Percentiles rank a stretch among this genome's conserved stretches.
Evolutionary conservation across 768 basidiomycete species (phyloP).

Genomic region (Mycena vitilis): DNA sequence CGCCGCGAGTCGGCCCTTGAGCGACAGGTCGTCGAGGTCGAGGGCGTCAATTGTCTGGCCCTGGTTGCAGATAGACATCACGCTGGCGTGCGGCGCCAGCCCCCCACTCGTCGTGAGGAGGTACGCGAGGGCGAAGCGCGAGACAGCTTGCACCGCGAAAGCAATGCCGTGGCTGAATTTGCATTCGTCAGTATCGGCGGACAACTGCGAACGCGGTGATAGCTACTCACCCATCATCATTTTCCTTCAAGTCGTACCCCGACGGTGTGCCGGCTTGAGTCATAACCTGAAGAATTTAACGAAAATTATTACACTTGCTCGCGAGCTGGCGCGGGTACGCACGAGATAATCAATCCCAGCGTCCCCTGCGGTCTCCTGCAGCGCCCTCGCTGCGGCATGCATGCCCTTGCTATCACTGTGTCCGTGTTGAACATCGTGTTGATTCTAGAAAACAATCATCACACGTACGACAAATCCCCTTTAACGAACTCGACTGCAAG

Average conservation of each 20-base stretch:
- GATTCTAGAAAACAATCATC: not conserved
- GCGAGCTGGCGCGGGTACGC: not conserved
- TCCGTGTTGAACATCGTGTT: not conserved
- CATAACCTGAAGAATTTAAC: conserved; percentile 6
- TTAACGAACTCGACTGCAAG: conserved; percentile 13
- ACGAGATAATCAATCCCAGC: conserved; percentile 17
- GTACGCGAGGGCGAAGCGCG: conserved; percentile 23
- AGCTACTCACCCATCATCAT: conserved; percentile 15
- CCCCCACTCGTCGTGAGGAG: conserved; percentile 24
- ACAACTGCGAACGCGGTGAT: too few relatives aligned
- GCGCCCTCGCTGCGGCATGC: not conserved
- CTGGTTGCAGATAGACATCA: conserved; percentile 7
- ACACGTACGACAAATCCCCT: conserved; percentile 7
- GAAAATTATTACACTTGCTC: not conserved
- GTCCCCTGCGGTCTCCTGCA: conserved; percentile 2
- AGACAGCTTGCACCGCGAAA: conserved; percentile 16
- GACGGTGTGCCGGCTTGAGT: conserved; percentile 11
- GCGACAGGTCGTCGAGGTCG: conserved; percentile 15
- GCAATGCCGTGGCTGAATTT: not conserved
- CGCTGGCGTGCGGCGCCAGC: conserved; percentile 12
- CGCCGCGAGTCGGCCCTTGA: not conserved
- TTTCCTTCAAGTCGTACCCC: not conserved
- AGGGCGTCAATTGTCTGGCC: conserved; percentile 15
- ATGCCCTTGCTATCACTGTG: conserved; percentile 17
- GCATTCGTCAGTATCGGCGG: not conserved